Evolutionary conservation across 495 filamentous ascomycete genomes (phyloP), one percentile per base, ranked within the genome.

Genomic region (Clohesyomyces aquaticus): DNA sequence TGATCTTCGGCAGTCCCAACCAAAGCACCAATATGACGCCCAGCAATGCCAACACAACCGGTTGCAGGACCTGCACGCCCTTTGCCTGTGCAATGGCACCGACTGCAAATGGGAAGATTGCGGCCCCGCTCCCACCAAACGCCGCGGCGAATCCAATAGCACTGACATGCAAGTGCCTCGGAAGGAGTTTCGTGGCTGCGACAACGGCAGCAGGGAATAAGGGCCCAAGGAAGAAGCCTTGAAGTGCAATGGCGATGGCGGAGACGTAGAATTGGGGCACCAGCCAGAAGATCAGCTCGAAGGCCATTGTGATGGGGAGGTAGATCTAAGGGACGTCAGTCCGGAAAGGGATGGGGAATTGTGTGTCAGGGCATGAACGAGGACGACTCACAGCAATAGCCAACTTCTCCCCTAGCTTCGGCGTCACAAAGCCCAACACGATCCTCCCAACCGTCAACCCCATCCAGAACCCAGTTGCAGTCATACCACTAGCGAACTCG

Each of bases 71-170:
- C 70, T 86, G 74, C 9, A 94, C 90, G 16, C 91, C 91, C 72
- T 84, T 88, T 16, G 81, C 83, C 73, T 94, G 87, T 6, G 91
- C 91, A 74, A 95, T 88, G 0, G 89, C 89, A 1, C 91, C 91
- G 0, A 96, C 88, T 0, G 84, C 88, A 72, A 96, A 96, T 0
- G 91, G 91, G 50, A 96, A 84, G 16, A 93, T 73, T 0, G 90
- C 89, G 2, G 89, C 91, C 0, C 91, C 91, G 8, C 82, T 82
- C 0, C 90, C 87, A 1, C 91, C 91, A 75, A 93, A 87, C 0
- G 91, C 90, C 3, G 88, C 87, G 1, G 88, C 88, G 65, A 95
- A 95, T 0, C 91, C 91, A 51, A 96, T 89, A 0, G 88, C 86
- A 55, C 81, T 84, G 32, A 96, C 89, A 71, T 96, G 91, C 16